Evolutionary conservation across 495 filamentous ascomycete genomes (phyloP), one percentile per base, ranked within the genome.

Genomic region (Copromyces sp.): DNA sequence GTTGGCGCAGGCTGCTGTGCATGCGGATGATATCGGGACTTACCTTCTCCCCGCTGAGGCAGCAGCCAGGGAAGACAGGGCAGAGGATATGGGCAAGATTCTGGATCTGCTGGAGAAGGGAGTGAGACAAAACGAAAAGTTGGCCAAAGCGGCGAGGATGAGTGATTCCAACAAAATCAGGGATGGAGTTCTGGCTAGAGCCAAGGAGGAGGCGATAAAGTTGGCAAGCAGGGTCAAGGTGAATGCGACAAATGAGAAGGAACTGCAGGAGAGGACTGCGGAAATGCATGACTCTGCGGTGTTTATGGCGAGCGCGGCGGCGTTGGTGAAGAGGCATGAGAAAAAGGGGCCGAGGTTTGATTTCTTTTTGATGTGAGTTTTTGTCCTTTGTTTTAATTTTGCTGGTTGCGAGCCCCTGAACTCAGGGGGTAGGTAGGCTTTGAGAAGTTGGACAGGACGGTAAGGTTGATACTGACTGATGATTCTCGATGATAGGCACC

Each of bases 261-360:
- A 91, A 75, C 76, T 95, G 5, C 84, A 91, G n/a, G 84, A 88
- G 74, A 88, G 86, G 78, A 87, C 88, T 9, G 90, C 88, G 0
- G 93, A 97, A 83, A 94, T 96, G 89, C 90, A 89, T 29, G 89
- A 94, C 75, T 84, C 86, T 0, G 79, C 84, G 78, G 84, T 89
- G 2, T 93, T 90, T 77, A 89, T 88, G 71, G 90, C 90, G 2
- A 79, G 82, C 4, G 83, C 86, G 2, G 83, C 85, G 11, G 87
- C 93, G 2, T 65, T 65, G 14, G 85, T 77, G 69, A 39, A n/a
- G 68, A 47, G 92, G 74, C 81, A 87, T 44, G 89, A 88, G 1
- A 83, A 84, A 4, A 92, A 94, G 75, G 71, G 83, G 20, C 80
- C 89, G 73, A 93, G 90, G 76, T 84, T 93, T 74, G 94, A 97